phyloP scores from a whole-genome alignment of 768 basidiomycete species.

The Amanita fuliginea region DNA sequence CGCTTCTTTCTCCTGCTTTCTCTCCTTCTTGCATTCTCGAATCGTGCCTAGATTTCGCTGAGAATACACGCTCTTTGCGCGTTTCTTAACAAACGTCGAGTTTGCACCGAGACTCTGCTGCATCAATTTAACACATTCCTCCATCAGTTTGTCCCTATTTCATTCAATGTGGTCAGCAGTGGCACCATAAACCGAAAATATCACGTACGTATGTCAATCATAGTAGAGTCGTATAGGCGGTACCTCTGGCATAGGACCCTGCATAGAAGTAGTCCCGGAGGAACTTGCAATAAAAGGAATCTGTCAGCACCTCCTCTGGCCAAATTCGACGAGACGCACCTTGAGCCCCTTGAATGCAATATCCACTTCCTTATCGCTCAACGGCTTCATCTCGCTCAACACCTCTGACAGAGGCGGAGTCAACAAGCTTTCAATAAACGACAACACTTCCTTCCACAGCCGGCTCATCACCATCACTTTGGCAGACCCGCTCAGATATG shows the following conservation, averaged over 20 bases:
- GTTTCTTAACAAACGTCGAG: slow-evolving; percentile 70
- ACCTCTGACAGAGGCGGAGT: slow-evolving; percentile 84
- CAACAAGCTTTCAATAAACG: slow-evolving; percentile 75
- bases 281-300: slow-evolving; percentile 45
- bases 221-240: slow-evolving; percentile 88
- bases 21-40: slow-evolving; percentile 86
- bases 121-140: slow-evolving; percentile 94
- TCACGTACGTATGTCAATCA: slow-evolving; percentile 81
- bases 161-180: slow-evolving; percentile 7
- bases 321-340: slow-evolving; percentile 26
- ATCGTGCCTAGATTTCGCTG: slow-evolving; percentile 97
- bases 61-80: slow-evolving; percentile 85
- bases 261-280: slow-evolving; percentile 92
- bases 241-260: slow-evolving; percentile 87
- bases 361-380: slow-evolving; percentile 94
- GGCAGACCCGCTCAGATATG: slow-evolving; percentile 70
- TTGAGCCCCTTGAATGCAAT: slow-evolving; percentile 99
- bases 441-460: slow-evolving; percentile 93
- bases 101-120: slow-evolving; percentile 66
- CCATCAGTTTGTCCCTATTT: slow-evolving; percentile 70
- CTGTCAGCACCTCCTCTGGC: neutral
- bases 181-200: neutral
- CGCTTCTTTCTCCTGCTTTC: slow-evolving; percentile 71
- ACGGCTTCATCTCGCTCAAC: slow-evolving; percentile 81
- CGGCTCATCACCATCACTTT: slow-evolving; percentile 88